A percentile compares a stretch with the other conserved stretches of the same genome.
These are phyloP conservation scores for Aspergillus ellipticus DNA, from an alignment of 495 filamentous ascomycete species.

Conservation along the genomic window DNA sequence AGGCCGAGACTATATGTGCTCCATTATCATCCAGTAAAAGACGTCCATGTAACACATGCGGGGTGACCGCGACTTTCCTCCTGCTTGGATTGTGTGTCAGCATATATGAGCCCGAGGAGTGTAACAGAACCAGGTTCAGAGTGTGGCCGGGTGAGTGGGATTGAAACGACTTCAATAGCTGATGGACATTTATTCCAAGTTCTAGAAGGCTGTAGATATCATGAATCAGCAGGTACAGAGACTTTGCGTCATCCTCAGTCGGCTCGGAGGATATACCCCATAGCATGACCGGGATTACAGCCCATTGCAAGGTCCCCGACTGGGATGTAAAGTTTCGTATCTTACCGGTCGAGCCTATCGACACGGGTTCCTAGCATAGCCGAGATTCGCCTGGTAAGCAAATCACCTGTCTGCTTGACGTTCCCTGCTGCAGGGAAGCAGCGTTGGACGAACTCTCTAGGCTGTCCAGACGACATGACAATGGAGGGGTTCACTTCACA, in stretches of 20 bases:
- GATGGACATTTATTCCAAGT: too few relatives aligned
- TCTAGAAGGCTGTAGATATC: neutral
- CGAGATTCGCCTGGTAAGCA: neutral
- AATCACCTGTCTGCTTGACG: neutral
- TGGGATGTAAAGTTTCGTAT: neutral
- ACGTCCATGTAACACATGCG: neutral
- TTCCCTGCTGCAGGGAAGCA: neutral
- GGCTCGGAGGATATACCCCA: neutral
- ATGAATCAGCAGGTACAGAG: neutral
- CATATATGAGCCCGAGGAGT: neutral
- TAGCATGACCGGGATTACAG: neutral
- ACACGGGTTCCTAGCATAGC: neutral
- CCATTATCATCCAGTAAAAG: neutral
- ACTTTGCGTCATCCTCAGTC: neutral
- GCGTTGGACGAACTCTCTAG: neutral
- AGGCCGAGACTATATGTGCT: neutral
- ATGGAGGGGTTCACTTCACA: neutral
- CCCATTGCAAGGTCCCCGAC: neutral
- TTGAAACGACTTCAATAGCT: too few relatives aligned
- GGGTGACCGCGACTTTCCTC: neutral
- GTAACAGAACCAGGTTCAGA: too few relatives aligned
- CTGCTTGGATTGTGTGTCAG: neutral
- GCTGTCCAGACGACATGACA: neutral
- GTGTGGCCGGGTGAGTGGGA: too few relatives aligned
- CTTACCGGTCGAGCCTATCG: neutral